Percentiles rank a stretch among this genome's conserved stretches.
These are phyloP conservation scores for Populus alba DNA, from an alignment of 345 rosid genomes.

Conservation along the genomic window DNA sequence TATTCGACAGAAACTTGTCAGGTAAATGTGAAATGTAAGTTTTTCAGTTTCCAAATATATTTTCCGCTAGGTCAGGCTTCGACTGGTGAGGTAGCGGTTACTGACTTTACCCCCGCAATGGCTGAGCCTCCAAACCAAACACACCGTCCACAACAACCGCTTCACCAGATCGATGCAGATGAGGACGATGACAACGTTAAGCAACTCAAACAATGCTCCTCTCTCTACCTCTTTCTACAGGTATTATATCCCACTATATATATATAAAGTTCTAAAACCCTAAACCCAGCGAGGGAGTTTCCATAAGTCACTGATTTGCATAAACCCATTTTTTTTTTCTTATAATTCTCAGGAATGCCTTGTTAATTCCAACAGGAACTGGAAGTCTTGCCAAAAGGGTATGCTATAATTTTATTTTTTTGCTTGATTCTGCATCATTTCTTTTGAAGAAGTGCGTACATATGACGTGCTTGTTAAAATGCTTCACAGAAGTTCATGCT, in stretches of 20 bases:
- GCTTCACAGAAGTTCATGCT: conserved; percentile 53
- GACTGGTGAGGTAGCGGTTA: too few relatives aligned
- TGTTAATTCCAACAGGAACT: conserved; percentile 58
- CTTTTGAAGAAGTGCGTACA: neutral
- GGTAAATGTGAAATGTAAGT: too few relatives aligned
- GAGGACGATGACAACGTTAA: conserved; percentile 86
- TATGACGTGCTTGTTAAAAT: conserved; percentile 13
- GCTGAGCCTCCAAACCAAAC: neutral
- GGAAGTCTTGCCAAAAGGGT: conserved; percentile 90
- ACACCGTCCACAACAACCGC: conserved; percentile 9
- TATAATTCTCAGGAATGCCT: conserved; percentile 65
- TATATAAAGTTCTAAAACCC: conserved; percentile 8
- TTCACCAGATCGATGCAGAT: conserved; percentile 66
- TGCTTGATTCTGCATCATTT: neutral
- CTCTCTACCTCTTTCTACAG: conserved; percentile 71
- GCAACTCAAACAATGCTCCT: conserved; percentile 79
- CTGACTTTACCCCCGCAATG: neutral
- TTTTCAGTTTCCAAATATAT: too few relatives aligned
- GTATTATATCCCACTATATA: conserved; percentile 13
- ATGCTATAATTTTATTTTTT: neutral
- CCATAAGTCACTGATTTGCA: neutral
- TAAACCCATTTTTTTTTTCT: neutral
- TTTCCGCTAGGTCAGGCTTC: too few relatives aligned
- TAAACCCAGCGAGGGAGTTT: conserved; percentile 5
- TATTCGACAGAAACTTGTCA: too few relatives aligned